Conservation (phyloP, 148 eudicot species). For the Vaccinium vitisidaea region DNA sequence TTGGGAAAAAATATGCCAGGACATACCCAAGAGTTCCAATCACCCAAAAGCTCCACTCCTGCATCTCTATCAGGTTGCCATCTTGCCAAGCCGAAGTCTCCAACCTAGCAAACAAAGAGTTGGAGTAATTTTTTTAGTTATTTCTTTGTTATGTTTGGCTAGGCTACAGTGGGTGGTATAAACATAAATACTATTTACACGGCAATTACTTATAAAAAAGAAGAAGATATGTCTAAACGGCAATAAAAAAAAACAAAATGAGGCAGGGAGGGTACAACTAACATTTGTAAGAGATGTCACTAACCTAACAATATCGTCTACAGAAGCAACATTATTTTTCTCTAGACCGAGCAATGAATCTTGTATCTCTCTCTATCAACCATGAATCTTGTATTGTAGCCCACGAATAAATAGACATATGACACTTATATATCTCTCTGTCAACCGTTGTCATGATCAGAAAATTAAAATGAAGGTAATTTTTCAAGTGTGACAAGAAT, state of each 20-base stretch:
- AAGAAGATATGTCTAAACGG: background rate
- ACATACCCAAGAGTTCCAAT: constrained; percentile 38
- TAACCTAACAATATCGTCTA: constrained; percentile 78
- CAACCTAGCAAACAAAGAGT: constrained; percentile 21
- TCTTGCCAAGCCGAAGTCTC: constrained; percentile 39
- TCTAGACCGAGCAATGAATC: constrained; percentile 76
- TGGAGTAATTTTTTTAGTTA: background rate
- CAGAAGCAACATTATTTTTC: constrained; percentile 76
- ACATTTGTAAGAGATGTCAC: constrained; percentile 11
- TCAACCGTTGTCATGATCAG: background rate
- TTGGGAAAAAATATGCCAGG: background rate
- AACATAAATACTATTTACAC: no score
- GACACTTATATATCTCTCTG: background rate
- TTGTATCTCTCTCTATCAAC: constrained; percentile 13
- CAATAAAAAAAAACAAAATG: background rate
- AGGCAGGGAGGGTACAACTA: background rate
- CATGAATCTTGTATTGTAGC: background rate
- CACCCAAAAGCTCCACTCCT: constrained; percentile 31
- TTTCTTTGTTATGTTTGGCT: no score
- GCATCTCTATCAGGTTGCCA: constrained; percentile 42
- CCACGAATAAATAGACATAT: background rate
- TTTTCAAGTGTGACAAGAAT: constrained; percentile 90
- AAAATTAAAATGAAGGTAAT: background rate
- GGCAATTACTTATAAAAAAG: background rate
- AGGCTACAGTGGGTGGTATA: no score